Conservation (phyloP, 352 stramenopile species). For the Pythium biforme region DNA sequence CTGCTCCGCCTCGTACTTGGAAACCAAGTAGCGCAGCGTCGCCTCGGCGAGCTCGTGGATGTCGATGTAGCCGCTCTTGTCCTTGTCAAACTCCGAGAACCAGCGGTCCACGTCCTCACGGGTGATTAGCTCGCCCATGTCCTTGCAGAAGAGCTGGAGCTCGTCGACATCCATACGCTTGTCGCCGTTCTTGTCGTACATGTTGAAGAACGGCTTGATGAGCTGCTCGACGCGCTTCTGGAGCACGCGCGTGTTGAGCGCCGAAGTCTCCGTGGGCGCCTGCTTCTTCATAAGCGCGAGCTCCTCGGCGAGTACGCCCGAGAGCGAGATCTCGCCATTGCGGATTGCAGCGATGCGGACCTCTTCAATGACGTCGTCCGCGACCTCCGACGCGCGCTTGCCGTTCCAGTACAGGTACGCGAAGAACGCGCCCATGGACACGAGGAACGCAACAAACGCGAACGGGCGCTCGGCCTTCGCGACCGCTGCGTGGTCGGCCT, state of each 20-base stretch:
- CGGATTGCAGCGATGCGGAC: conserved; percentile 69
- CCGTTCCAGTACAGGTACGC: conserved; percentile 93
- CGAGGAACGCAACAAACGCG: conserved; percentile 84
- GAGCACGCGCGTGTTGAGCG: conserved; percentile 54
- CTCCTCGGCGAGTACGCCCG: conserved; percentile 73
- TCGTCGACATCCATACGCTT: conserved; percentile 90
- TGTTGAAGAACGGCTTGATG: conserved; percentile 91
- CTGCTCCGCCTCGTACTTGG: conserved; percentile 69
- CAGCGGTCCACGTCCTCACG: conserved; percentile 78
- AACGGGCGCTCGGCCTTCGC: conserved; percentile 88
- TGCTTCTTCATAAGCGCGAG: conserved; percentile 65
- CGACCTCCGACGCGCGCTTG: conserved; percentile 67
- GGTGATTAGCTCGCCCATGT: conserved; percentile 91
- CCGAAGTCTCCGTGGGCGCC: conserved; percentile 35
- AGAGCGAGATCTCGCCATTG: conserved; percentile 75
- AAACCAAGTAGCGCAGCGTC: conserved; percentile 83
- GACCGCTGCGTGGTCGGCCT: conserved; percentile 64
- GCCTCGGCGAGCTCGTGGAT: conserved; percentile 94
- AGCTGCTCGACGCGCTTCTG: conserved; percentile 87
- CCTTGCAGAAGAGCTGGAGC: conserved; percentile 91
- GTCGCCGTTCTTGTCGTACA: conserved; percentile 93
- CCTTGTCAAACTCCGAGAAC: conserved; percentile 89
- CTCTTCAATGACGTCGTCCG: conserved; percentile 66
- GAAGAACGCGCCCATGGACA: conserved; percentile 90
- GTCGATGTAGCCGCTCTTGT: conserved; percentile 90